Evolutionary conservation across 2,329 filamentous ascomycete species (phyloP).

Genomic region (Talaromyces sp.): DNA sequence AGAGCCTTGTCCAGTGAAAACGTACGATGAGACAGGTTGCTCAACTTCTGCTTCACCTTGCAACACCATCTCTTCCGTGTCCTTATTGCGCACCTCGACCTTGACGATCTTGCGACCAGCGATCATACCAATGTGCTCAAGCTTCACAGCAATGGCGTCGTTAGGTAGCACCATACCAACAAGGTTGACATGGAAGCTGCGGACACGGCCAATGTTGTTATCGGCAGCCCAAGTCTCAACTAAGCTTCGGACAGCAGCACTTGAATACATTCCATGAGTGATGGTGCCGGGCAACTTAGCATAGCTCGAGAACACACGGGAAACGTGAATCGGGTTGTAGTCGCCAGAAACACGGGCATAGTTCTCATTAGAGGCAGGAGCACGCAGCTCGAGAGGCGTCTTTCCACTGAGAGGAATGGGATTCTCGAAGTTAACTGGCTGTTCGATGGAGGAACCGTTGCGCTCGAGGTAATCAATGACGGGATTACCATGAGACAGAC

Average conservation of each 20-base stretch:
- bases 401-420: slow-evolving; percentile 92
- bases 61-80: slow-evolving; percentile 94
- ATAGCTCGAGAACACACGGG: slow-evolving; percentile 91
- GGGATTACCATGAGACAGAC: slow-evolving; percentile 88
- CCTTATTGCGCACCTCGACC: slow-evolving; percentile 91
- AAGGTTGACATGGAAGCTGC: slow-evolving; percentile 93
- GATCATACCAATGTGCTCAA: slow-evolving; percentile 97
- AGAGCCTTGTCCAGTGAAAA: slow-evolving; percentile 97
- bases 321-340: slow-evolving; percentile 98
- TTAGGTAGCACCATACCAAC: slow-evolving; percentile 99
- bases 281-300: slow-evolving; percentile 95
- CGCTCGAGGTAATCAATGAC: slow-evolving; percentile 94
- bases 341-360: slow-evolving; percentile 97
- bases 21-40: slow-evolving; percentile 92
- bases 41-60: slow-evolving; percentile 95
- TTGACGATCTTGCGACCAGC: slow-evolving; percentile 99
- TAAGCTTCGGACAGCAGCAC: slow-evolving; percentile 88
- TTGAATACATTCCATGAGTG: slow-evolving; percentile 99
- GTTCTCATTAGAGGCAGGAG: slow-evolving; percentile 93
- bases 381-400: slow-evolving; percentile 80
- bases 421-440: slow-evolving; percentile 96
- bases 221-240: slow-evolving; percentile 99
- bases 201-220: slow-evolving; percentile 95
- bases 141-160: slow-evolving; percentile 88
- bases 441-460: slow-evolving; percentile 86